Evolutionary conservation across 257 asterid genomes (phyloP).

Genomic region (Oldenlandia corymbosa): DNA sequence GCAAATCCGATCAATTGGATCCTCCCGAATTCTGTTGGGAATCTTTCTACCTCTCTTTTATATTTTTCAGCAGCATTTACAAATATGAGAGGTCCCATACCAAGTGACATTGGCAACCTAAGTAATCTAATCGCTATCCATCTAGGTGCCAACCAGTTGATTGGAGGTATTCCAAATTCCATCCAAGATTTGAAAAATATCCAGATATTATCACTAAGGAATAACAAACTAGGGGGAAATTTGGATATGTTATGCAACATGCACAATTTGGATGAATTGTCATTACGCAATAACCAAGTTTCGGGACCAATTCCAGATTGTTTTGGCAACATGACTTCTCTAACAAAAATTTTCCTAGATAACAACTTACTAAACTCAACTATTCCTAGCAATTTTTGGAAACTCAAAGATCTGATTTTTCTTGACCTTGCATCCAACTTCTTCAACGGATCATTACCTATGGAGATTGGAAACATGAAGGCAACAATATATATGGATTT

Average conservation of each 20-base stretch:
- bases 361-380: neutral
- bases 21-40: conserved; percentile 31
- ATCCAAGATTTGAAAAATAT: conserved; percentile 1
- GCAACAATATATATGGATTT: neutral
- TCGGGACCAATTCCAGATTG: conserved; percentile 24
- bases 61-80: fast-evolving
- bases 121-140: neutral
- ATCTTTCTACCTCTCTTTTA: conserved; percentile 30
- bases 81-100: conserved; percentile 26
- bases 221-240: conserved; percentile 9
- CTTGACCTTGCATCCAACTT: neutral
- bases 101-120: conserved; percentile 31
- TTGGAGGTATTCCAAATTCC: conserved; percentile 8
- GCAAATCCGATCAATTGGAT: conserved; percentile 12
- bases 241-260: conserved; percentile 11
- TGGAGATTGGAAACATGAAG: neutral
- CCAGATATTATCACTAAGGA: neutral
- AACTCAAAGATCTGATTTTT: neutral
- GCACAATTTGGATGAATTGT: neutral
- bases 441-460: neutral
- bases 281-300: conserved; percentile 12
- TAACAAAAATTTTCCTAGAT: neutral
- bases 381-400: conserved; percentile 1
- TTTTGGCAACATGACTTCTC: neutral
- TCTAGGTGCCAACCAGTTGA: neutral